These are phyloP conservation scores for Lonicera japonica DNA, from an alignment of 129 eudicot species.

Conservation along the genomic window DNA sequence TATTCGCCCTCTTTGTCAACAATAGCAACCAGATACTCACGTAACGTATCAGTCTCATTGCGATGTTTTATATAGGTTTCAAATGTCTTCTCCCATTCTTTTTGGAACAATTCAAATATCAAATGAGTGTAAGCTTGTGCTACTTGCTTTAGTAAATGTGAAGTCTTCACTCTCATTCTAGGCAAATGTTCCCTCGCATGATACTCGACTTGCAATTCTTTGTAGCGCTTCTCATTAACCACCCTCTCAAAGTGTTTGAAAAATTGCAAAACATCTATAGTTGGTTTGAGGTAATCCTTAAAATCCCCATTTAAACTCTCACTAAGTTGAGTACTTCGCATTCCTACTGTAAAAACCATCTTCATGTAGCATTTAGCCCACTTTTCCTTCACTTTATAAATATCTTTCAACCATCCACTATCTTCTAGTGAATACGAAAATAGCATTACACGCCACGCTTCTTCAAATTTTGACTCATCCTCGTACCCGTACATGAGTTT, in stretches of 20 bases:
- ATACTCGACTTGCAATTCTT: conserved; percentile 3
- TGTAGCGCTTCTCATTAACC: conserved; percentile 1
- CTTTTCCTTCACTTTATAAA: conserved; percentile 24
- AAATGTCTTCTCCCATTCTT: no score
- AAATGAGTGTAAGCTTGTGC: neutral
- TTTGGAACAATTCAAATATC: neutral
- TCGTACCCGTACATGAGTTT: conserved; percentile 15
- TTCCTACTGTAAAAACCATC: conserved; percentile 22
- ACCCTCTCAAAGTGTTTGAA: conserved; percentile 31
- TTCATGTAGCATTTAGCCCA: conserved; percentile 31
- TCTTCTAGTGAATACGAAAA: conserved; percentile 11
- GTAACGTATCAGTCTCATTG: neutral
- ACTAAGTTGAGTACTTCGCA: conserved; percentile 26
- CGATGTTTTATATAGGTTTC: no score
- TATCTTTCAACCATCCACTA: conserved; percentile 26
- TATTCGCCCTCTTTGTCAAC: neutral
- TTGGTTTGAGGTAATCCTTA: conserved; percentile 18
- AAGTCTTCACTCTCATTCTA: neutral
- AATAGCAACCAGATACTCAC: neutral
- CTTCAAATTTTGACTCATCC: conserved; percentile 20
- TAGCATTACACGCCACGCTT: conserved; percentile 25
- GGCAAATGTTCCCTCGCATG: neutral
- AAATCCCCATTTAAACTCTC: conserved; percentile 26
- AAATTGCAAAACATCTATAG: conserved; percentile 22
- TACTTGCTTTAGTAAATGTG: neutral